phyloP scores from a whole-genome alignment of 768 basidiomycete genomes.

The Tulasnella sp. region DNA sequence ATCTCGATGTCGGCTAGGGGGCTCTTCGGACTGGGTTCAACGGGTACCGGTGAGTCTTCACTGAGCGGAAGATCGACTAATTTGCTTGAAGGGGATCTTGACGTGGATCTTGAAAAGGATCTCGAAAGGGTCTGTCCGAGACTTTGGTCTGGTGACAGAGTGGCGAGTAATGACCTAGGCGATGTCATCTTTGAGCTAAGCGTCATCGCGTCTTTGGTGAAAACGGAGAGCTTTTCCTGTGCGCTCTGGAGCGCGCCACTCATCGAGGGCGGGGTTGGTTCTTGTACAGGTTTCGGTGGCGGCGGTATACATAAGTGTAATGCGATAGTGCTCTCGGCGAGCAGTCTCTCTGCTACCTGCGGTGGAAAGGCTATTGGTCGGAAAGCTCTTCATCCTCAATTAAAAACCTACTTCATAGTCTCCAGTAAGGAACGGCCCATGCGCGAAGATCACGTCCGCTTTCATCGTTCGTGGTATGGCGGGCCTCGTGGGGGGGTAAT shows the following conservation, averaged over 20 bases:
- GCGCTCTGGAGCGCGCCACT: neutral
- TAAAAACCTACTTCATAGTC: conserved; percentile 17
- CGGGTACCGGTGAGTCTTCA: too few species aligned
- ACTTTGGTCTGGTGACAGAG: too few species aligned
- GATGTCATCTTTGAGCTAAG: too few species aligned
- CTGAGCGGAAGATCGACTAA: too few species aligned
- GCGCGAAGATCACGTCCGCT: conserved; percentile 54
- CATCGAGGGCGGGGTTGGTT: neutral
- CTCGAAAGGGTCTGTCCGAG: too few species aligned
- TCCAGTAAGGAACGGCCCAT: conserved; percentile 52
- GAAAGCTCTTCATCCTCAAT: too few species aligned
- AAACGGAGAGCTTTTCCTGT: neutral
- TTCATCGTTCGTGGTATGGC: conserved; percentile 51
- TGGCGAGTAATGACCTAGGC: too few species aligned
- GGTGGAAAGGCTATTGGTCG: conserved; percentile 25
- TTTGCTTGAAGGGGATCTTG: too few species aligned
- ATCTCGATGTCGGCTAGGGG: neutral
- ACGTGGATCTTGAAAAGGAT: too few species aligned
- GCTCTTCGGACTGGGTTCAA: too few species aligned
- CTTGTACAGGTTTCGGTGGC: conserved; percentile 15
- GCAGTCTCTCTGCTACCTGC: conserved; percentile 43
- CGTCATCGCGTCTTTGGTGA: too few species aligned
- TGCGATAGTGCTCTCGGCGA: conserved; percentile 44
- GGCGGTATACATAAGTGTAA: conserved; percentile 35
- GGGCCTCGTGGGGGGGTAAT: conserved; percentile 29